Evolutionary conservation across 164 flowering plant species (phyloP), one percentile per base, ranked within the genome.

Genomic region (Vitis rotundifolia): DNA sequence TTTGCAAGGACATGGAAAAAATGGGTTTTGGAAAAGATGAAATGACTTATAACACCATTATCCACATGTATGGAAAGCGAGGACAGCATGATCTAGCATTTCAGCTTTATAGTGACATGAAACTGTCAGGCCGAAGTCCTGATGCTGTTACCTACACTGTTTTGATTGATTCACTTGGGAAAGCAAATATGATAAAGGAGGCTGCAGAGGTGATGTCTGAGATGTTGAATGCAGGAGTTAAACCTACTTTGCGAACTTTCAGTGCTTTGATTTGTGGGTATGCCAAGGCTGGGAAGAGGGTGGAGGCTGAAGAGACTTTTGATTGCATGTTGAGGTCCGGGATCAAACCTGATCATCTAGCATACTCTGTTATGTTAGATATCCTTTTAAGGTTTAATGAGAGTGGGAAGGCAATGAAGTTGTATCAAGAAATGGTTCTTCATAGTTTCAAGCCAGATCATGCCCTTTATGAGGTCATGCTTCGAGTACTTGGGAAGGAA

Each of bases 261-360:
- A 91, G 98, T 82, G 98, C 98, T 66, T 83, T 96, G 75, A 89
- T 91, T 57, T 90, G 97, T 80, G 99, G 91, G 60, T 96, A 91
- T 75, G 92, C 88, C 49, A 96, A 90, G 75, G 89, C 91, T 47
- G 99, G 99, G 71, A 89, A 81, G 80, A 73, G 75, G 16, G 79
- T 72, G 59, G 89, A 91, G 75, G 98, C 98, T 59, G 92, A 86
- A 68, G 83, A 91, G 72, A 87, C 87, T 9, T 92, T 84, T 79
- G 59, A 81, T 49, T 79, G 85, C 76, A 93, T 96, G 99, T 58
- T 77, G 56, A 78, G 80, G 75, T 87, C 93, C 52, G 97, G 99
- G 52, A 87, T 91, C 63, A 85, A 79, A 72, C 98, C 97, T 37
- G 99, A 96, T 77, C 79, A 70, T 64, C 74, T 91, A 54, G 98